Evolutionary conservation across 805 yeast genomes (phyloP).

Genomic region (Saturnispora ahearnii): DNA sequence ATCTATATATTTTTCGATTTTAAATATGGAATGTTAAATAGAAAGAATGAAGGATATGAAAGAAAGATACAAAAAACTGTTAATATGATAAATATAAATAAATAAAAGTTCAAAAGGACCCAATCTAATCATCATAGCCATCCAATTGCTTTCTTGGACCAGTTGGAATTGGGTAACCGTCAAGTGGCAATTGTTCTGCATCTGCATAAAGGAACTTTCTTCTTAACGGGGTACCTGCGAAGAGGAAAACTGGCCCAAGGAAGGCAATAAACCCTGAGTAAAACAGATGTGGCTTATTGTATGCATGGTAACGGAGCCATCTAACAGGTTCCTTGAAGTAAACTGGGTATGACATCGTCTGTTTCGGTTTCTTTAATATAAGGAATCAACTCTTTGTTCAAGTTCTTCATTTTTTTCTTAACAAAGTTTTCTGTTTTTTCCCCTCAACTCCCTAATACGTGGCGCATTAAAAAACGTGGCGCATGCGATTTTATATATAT

Average conservation of each 20-base stretch:
- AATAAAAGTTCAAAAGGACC: not conserved
- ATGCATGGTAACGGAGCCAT: constrained; percentile 69
- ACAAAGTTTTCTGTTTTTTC: not conserved
- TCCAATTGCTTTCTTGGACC: constrained; percentile 40
- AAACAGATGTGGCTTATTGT: constrained; percentile 67
- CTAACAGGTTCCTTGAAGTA: constrained; percentile 55
- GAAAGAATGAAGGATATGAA: not conserved
- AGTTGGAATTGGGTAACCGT: constrained; percentile 47
- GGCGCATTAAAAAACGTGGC: not conserved
- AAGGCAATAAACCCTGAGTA: constrained; percentile 55
- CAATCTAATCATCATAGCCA: constrained; percentile 46
- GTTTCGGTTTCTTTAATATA: not conserved
- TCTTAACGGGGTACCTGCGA: constrained; percentile 57
- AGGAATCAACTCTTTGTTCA: not conserved
- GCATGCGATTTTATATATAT: not conserved
- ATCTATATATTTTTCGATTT: too few species aligned
- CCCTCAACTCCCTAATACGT: not conserved
- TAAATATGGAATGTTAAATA: not conserved
- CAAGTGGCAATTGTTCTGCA: constrained; percentile 53
- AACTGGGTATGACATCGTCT: constrained; percentile 35
- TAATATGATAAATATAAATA: not conserved
- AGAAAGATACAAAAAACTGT: not conserved
- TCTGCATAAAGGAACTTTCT: constrained; percentile 57
- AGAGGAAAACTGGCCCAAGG: constrained; percentile 55
- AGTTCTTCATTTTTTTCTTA: not conserved